Percentiles rank a stretch among this genome's conserved stretches.
phyloP scores from a whole-genome alignment of 768 basidiomycete species.

The Baorangia bicolor region DNA sequence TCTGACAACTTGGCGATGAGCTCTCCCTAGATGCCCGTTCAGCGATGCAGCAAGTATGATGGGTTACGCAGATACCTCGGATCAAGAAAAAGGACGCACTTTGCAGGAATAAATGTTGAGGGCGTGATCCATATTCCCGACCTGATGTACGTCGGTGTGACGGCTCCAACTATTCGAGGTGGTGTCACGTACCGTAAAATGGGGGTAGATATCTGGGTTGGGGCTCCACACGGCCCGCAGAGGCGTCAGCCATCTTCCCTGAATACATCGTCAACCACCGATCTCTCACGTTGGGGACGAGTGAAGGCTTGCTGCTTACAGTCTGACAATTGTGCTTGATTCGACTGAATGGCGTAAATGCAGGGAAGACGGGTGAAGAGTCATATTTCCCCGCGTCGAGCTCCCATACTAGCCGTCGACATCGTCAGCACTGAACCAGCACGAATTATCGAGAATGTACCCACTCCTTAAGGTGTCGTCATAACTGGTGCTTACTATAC shows the following conservation, averaged over 20 bases:
- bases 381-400: conserved; percentile 52
- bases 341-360: conserved; percentile 60
- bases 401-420: conserved; percentile 65
- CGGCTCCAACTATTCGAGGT: not conserved
- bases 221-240: conserved; percentile 75
- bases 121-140: conserved; percentile 79
- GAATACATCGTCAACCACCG: not conserved
- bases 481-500: conserved; percentile 82
- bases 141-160: conserved; percentile 35
- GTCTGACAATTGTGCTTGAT: conserved; percentile 80
- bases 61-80: not conserved
- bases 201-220: conserved; percentile 78
- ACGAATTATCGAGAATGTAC: conserved; percentile 23
- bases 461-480: conserved; percentile 73
- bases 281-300: not conserved
- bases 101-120: conserved; percentile 74
- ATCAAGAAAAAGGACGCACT: conserved; percentile 33
- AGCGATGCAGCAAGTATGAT: not conserved
- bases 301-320: conserved; percentile 39
- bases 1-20: conserved; percentile 64
- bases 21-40: conserved; percentile 52
- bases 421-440: conserved; percentile 8
- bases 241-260: conserved; percentile 84
- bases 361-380: conserved; percentile 49
- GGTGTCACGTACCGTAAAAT: conserved; percentile 64